These are phyloP conservation scores for Stevia rebaudiana DNA, from an alignment of 140 eudicot genomes.

Conservation along the genomic window DNA sequence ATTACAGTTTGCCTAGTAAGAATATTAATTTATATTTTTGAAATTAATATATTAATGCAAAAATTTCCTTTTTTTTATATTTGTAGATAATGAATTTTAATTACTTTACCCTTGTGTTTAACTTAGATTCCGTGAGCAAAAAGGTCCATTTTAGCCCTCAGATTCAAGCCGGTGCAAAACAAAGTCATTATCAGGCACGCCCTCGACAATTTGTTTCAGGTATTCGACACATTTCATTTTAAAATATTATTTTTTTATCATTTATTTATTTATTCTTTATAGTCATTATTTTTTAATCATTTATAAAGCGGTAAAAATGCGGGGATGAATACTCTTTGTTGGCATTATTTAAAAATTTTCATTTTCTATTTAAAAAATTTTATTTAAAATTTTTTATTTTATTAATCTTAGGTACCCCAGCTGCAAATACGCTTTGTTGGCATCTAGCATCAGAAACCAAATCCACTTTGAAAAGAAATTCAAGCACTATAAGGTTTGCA, in stretches of 20 bases:
- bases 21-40: background rate
- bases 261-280: background rate
- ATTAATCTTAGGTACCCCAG: constrained; percentile 76
- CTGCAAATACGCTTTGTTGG: constrained; percentile 89
- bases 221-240: constrained; percentile 13
- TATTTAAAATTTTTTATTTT: too few relatives aligned
- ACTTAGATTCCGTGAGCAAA: constrained; percentile 73
- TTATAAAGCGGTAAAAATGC: background rate
- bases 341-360: too few relatives aligned
- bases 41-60: background rate
- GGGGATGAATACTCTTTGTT: constrained; percentile 4
- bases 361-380: too few relatives aligned
- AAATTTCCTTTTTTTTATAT: too few relatives aligned
- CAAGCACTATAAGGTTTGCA: constrained; percentile 46
- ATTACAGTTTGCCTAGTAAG: constrained; percentile 92
- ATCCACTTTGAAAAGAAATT: constrained; percentile 56
- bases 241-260: background rate
- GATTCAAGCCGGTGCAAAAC: constrained; percentile 50
- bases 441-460: constrained; percentile 87
- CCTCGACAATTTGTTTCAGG: constrained; percentile 72
- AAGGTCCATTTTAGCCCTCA: constrained; percentile 89
- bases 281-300: background rate
- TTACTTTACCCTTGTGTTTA: background rate
- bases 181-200: constrained; percentile 45
- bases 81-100: background rate